Percentiles rank a stretch among this genome's conserved stretches.
phyloP scores from a whole-genome alignment of 768 basidiomycete genomes.

The Xerocomellus amylosporus region DNA sequence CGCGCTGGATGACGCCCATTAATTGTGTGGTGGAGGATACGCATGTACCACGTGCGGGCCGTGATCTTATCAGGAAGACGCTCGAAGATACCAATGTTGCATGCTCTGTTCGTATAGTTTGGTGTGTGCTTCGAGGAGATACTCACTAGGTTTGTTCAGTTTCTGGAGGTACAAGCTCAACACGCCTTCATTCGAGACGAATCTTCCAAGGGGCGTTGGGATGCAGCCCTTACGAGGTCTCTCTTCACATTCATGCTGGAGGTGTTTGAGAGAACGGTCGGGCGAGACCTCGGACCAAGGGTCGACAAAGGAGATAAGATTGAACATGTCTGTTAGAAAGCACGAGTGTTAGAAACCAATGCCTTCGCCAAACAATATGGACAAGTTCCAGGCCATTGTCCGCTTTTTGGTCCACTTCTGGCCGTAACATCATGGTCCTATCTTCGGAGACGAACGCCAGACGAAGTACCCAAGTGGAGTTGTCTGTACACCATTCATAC shows the following conservation, averaged over 20 bases:
- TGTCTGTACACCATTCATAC: no score
- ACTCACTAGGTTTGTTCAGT: conserved; percentile 43
- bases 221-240: conserved; percentile 82
- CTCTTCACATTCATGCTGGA: conserved; percentile 89
- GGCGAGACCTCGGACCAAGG: conserved; percentile 76
- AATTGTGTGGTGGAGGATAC: conserved; percentile 59
- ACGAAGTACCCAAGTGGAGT: no score
- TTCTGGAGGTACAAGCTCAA: conserved; percentile 94
- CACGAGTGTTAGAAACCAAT: conserved; percentile 1
- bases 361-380: conserved; percentile 7
- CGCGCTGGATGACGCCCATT: neutral
- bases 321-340: conserved; percentile 68
- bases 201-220: conserved; percentile 91
- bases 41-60: conserved; percentile 83
- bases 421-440: no score
- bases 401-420: no score
- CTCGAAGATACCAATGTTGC: conserved; percentile 78
- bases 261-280: conserved; percentile 86
- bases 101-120: conserved; percentile 55
- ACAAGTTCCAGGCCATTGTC: no score
- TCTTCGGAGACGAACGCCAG: no score
- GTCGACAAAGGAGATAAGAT: conserved; percentile 43
- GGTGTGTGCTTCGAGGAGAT: neutral
- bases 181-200: conserved; percentile 96
- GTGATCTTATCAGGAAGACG: conserved; percentile 78